Evolutionary conservation across 2,329 filamentous ascomycete species (phyloP).

Genomic region (Aspergillus brunneoviolaceus): DNA sequence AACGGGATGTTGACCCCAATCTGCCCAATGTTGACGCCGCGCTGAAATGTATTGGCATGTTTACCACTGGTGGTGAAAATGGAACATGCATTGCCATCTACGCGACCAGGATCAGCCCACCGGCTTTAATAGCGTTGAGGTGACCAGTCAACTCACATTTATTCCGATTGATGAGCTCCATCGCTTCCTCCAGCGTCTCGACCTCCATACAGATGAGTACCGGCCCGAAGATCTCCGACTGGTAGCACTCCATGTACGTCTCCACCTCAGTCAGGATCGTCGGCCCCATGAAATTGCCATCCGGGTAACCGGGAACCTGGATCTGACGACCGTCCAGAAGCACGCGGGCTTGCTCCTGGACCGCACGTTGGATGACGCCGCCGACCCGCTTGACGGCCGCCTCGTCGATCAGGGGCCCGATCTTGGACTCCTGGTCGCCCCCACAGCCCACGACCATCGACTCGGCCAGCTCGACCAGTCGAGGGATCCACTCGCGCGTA

Average conservation of each 20-base stretch:
- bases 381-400: constrained; percentile 60
- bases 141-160: constrained; percentile 13
- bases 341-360: constrained; percentile 62
- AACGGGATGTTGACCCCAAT: constrained; percentile 33
- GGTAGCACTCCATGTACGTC: constrained; percentile 39
- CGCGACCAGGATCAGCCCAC: not conserved
- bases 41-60: constrained; percentile 34
- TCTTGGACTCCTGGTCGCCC: constrained; percentile 60
- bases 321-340: constrained; percentile 60
- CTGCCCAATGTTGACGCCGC: constrained; percentile 30
- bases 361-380: constrained; percentile 58
- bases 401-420: constrained; percentile 62
- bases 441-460: constrained; percentile 60
- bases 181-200: constrained; percentile 37
- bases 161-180: constrained; percentile 33
- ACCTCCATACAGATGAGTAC: constrained; percentile 38
- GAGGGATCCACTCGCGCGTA: constrained; percentile 62
- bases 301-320: constrained; percentile 60
- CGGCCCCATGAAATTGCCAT: constrained; percentile 59
- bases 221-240: constrained; percentile 39
- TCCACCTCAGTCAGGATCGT: constrained; percentile 38
- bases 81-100: constrained; percentile 38
- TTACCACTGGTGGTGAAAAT: constrained; percentile 36
- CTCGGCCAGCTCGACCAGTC: constrained; percentile 62
- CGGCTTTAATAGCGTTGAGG: no score